Evolutionary conservation across 2,329 filamentous ascomycete species (phyloP).

Genomic region (Fusarium ramigenum): DNA sequence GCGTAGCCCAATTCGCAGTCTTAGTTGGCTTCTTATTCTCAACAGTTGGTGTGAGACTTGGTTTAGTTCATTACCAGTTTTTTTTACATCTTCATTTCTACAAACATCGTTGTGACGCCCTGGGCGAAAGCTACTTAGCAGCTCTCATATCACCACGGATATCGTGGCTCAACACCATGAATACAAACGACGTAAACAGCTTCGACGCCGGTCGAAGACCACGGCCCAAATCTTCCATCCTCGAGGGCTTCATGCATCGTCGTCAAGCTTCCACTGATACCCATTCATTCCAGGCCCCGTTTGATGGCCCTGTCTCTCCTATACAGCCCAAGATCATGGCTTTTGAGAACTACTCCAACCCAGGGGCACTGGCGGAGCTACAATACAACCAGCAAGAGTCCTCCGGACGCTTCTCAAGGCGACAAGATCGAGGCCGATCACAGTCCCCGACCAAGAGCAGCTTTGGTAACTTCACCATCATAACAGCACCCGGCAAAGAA

Average conservation of each 20-base stretch:
- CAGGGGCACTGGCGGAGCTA: constrained; percentile 64
- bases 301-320: constrained; percentile 39
- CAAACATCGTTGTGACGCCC: not conserved
- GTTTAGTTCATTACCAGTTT: constrained; percentile 17
- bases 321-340: constrained; percentile 43
- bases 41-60: constrained; percentile 14
- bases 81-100: constrained; percentile 18
- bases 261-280: constrained; percentile 57
- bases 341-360: constrained; percentile 50
- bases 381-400: constrained; percentile 63
- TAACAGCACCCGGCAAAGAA: constrained; percentile 53
- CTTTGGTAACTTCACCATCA: constrained; percentile 53
- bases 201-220: constrained; percentile 47
- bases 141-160: constrained; percentile 17
- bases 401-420: constrained; percentile 52
- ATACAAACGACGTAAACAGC: constrained; percentile 13
- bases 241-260: constrained; percentile 61
- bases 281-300: constrained; percentile 44
- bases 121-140: not conserved
- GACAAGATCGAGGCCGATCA: constrained; percentile 49
- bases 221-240: constrained; percentile 59
- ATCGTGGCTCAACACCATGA: constrained; percentile 16
- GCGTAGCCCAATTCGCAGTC: constrained; percentile 35
- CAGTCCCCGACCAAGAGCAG: constrained; percentile 58
- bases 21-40: constrained; percentile 28